Conservation (phyloP, 2,329 filamentous ascomycete genomes). For the Aspergillus aculeatinus region DNA sequence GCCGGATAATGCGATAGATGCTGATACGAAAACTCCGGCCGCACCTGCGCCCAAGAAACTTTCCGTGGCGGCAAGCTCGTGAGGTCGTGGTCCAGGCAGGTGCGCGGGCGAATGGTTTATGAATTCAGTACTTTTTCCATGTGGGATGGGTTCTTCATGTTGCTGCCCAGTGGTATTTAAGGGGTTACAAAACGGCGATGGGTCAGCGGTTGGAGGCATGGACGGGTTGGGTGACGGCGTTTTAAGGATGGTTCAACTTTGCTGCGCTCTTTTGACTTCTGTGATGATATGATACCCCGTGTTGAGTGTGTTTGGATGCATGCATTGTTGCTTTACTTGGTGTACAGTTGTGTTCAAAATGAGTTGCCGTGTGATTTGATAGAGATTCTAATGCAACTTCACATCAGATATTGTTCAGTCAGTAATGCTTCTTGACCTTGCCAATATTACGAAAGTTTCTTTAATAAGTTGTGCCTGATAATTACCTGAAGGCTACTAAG, state of each 20-base stretch:
- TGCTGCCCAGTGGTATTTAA: background rate
- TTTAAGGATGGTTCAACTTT: background rate
- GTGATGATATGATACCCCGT: constrained; percentile 35
- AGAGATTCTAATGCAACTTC: background rate
- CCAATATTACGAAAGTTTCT: no score
- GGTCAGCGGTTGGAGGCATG: background rate
- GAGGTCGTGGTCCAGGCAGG: background rate
- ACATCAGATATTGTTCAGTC: background rate
- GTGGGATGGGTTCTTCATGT: background rate
- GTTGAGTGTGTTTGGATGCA: constrained; percentile 1
- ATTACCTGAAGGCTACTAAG: background rate
- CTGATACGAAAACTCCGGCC: constrained; percentile 23
- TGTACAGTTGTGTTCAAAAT: background rate
- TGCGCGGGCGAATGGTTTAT: background rate
- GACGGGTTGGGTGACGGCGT: constrained; percentile 11
- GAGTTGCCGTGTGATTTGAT: background rate
- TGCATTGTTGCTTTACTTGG: background rate
- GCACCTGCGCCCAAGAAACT: constrained; percentile 23
- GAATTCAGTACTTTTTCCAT: background rate
- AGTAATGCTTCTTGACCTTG: background rate
- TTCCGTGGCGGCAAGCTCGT: constrained; percentile 19
- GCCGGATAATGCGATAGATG: constrained; percentile 25
- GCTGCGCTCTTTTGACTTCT: constrained; percentile 16
- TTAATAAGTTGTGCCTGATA: no score
- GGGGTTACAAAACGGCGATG: background rate